Conservation (phyloP, 139 green algal genomes). For the Ettlia oleoabundans region DNA sequence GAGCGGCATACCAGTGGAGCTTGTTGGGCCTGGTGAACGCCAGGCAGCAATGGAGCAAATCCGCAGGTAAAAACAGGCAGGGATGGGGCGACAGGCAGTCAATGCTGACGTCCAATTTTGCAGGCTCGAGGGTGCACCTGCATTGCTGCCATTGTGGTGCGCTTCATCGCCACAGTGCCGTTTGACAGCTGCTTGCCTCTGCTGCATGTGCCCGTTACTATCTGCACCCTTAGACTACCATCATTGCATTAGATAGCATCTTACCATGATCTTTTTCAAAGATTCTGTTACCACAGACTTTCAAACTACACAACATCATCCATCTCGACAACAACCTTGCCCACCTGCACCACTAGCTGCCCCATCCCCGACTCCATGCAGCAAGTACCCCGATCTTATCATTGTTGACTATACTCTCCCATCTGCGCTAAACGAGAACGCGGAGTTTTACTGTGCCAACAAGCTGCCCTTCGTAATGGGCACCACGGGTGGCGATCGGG, state of each 20-base stretch:
- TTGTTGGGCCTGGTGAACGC: constrained; percentile 55
- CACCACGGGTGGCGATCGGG: constrained; percentile 94
- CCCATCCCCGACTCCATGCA: background rate
- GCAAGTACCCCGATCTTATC: constrained; percentile 81
- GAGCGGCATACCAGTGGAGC: constrained; percentile 66
- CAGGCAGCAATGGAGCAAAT: constrained; percentile 57
- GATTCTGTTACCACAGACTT: too few species aligned
- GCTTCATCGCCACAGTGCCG: too few species aligned
- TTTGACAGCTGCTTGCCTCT: too few species aligned
- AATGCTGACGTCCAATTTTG: too few species aligned
- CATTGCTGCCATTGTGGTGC: too few species aligned
- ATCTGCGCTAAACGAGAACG: constrained; percentile 87
- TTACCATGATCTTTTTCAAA: too few species aligned
- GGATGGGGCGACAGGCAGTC: too few species aligned
- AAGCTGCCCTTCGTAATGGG: constrained; percentile 97
- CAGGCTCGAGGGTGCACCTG: too few species aligned
- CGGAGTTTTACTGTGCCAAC: constrained; percentile 83
- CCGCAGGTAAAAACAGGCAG: background rate
- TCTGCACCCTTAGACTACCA: too few species aligned
- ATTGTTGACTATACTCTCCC: constrained; percentile 98
- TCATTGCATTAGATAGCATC: too few species aligned
- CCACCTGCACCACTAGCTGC: background rate
- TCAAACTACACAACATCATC: background rate
- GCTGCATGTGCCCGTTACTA: too few species aligned
- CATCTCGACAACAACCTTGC: background rate